phyloP scores from a whole-genome alignment of 176 grass and related monocot genomes.

The Panicum miliaceum region DNA sequence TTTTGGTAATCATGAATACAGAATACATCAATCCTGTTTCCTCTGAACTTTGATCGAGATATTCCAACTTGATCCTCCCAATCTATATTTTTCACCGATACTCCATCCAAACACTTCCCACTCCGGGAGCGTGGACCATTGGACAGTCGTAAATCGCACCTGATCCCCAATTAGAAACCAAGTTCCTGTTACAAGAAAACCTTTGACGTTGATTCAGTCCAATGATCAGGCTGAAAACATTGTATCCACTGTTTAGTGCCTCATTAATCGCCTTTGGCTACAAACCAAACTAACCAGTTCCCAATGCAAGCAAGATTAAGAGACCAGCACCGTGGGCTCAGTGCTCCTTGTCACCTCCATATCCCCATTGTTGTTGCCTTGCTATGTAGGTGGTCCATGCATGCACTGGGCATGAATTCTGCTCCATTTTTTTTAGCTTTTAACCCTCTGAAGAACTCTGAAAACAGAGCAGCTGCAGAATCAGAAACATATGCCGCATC shows the following conservation, averaged over 20 bases:
- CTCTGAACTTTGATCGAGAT: background rate
- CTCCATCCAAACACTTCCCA: background rate
- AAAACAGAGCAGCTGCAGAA: slow-evolving; percentile 15
- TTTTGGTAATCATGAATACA: background rate
- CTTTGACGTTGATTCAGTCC: background rate
- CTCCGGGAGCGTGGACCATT: background rate
- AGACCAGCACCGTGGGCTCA: slow-evolving; percentile 44
- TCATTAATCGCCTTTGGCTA: slow-evolving; percentile 14
- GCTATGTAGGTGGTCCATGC: slow-evolving; percentile 45
- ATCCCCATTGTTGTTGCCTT: slow-evolving; percentile 8
- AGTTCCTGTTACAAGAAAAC: slow-evolving; percentile 34
- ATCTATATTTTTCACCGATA: background rate
- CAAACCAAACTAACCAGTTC: slow-evolving; percentile 18
- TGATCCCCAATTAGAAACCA: slow-evolving; percentile 4
- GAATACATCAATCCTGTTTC: background rate
- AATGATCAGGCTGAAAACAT: slow-evolving; percentile 24
- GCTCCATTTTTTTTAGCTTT: slow-evolving; percentile 5
- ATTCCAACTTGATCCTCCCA: background rate
- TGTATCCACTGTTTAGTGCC: background rate
- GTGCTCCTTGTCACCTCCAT: slow-evolving; percentile 40
- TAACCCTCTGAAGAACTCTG: slow-evolving; percentile 30
- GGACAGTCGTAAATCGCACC: background rate
- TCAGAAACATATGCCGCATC: slow-evolving; percentile 27
- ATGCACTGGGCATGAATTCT: slow-evolving; percentile 31
- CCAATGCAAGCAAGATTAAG: slow-evolving; percentile 30